phyloP scores from a whole-genome alignment of 345 rosid genomes.

The Noccaea caerulescens region DNA sequence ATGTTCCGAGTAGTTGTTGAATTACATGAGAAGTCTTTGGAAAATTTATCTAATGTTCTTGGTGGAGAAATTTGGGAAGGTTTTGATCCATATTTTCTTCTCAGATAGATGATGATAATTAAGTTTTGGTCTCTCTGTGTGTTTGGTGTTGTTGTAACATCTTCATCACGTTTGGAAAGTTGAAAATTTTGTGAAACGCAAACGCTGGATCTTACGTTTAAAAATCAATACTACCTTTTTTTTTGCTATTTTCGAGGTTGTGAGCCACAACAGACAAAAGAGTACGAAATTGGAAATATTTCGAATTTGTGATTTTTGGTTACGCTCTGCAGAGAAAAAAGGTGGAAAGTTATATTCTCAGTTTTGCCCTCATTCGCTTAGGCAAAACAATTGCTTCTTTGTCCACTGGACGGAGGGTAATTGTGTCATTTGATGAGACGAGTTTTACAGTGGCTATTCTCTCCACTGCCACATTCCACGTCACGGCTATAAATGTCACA shows the following conservation, averaged over 20 bases:
- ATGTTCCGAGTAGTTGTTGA: constrained; percentile 57
- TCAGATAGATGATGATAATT: constrained; percentile 31
- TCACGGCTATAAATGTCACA: constrained; percentile 34
- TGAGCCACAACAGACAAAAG: constrained; percentile 4
- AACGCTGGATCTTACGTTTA: not conserved
- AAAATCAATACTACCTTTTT: not conserved
- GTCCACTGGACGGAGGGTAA: constrained; percentile 18
- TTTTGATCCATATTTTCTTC: constrained; percentile 88
- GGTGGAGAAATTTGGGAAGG: constrained; percentile 56
- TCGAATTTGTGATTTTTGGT: not conserved
- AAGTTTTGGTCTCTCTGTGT: not conserved
- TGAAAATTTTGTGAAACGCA: not conserved
- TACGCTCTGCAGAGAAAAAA: not conserved
- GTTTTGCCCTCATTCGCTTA: not conserved
- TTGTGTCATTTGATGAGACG: not conserved
- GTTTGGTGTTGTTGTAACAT: constrained; percentile 14
- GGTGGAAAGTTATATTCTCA: not conserved
- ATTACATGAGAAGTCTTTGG: constrained; percentile 51
- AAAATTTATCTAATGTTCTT: constrained; percentile 33
- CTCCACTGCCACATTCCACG: constrained; percentile 13
- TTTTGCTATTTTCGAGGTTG: constrained; percentile 18
- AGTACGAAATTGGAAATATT: not conserved
- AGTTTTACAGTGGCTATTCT: not conserved
- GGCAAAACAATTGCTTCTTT: not conserved
- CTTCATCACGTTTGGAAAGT: not conserved